A percentile compares a stretch with the other conserved stretches of the same genome.
phyloP scores from a whole-genome alignment of 1,139 yeast genomes.

The Blastobotrys capitulatus region DNA sequence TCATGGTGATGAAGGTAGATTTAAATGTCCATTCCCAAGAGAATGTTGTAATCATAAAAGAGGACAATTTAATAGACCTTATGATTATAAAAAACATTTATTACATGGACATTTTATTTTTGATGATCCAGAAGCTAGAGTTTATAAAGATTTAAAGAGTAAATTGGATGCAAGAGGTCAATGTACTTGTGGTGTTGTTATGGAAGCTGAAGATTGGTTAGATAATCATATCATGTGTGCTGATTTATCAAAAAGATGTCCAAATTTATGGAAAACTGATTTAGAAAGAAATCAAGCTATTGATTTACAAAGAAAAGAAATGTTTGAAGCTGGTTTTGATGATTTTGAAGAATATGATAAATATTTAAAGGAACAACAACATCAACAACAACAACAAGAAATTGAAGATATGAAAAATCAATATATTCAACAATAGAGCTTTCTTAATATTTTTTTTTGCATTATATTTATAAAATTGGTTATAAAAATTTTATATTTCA shows the following conservation, averaged over 20 bases:
- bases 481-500: neutral
- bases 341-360: neutral
- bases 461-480: neutral
- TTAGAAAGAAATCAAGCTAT: neutral
- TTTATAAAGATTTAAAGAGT: constrained; percentile 48
- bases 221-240: constrained; percentile 46
- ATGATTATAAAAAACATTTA: constrained; percentile 63
- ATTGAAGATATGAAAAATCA: neutral
- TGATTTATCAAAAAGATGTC: constrained; percentile 8
- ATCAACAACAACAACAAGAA: neutral
- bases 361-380: neutral
- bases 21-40: constrained; percentile 55
- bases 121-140: constrained; percentile 42
- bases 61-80: constrained; percentile 61
- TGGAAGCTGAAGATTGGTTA: constrained; percentile 52
- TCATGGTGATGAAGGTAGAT: constrained; percentile 54
- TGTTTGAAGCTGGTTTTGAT: neutral
- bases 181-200: constrained; percentile 52
- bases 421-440: neutral
- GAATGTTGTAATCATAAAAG: constrained; percentile 54
- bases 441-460: neutral
- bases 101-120: constrained; percentile 57
- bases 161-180: constrained; percentile 50
- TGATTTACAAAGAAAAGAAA: neutral
- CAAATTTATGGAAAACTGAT: neutral